Evolutionary conservation across 352 stramenopile genomes (phyloP), one percentile per base, ranked within the genome.

Genomic region (Thalassiosira hispida): DNA sequence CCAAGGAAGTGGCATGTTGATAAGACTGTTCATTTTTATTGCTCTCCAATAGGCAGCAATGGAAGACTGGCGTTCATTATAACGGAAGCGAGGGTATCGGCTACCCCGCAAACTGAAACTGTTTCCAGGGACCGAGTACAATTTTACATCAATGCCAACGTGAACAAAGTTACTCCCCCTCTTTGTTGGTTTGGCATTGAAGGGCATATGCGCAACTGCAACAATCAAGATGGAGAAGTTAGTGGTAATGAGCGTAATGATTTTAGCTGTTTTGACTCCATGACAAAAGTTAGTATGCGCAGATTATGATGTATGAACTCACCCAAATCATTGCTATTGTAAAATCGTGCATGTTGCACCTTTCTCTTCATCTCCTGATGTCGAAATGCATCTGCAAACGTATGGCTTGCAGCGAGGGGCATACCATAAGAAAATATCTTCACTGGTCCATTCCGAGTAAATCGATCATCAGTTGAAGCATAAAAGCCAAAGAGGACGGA

Each of bases 361-460:
- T 89, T 91, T 46, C 71, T 79, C 3, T 29, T 70, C 60, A 55
- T 66, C 55, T 89, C 85, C 49, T 91, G 85, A 73, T 89, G 73
- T 14, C 77, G 49, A 64, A 88, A 85, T 3, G 78, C 64, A 69
- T 89, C 82, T 33, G 63, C 75, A 70, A 89, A 91, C 4, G 67
- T 67, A 69, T 89, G 70, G 25, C 74, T 73, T 20, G 47, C 84
- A 51, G 83, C 73, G 29, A 82, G 83, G 0, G 84, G 86, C 56
- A 76, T 71, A 23, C 84, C 84, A 77, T 89, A 92, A 16, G 81
- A 85, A 53, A 90, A 85, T 23, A 86, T 79, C 53, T 88, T 79
- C 16, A 92, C 78, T n/a, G 86, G 81, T n/a, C 81, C 86, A 73
- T 86, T 84, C 52, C 70, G 71, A 60, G 84, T 92, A 46, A 92